These are phyloP conservation scores for Vigna hirtella DNA, from an alignment of 306 rosid species.

Conservation along the genomic window DNA sequence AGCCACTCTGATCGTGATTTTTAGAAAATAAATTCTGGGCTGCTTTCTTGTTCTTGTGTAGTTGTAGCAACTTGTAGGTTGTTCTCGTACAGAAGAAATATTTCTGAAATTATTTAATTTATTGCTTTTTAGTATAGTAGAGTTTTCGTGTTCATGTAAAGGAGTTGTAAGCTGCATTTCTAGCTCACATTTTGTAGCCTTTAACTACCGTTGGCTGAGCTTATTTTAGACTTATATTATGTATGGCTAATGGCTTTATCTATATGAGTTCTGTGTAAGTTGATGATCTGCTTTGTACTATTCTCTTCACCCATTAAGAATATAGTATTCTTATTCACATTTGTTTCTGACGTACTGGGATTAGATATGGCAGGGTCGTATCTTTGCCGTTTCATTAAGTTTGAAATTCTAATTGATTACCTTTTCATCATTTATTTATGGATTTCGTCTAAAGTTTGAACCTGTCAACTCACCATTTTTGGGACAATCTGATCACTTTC, in stretches of 20 bases:
- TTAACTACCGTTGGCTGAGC: background rate
- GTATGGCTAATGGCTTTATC: background rate
- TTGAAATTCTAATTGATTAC: background rate
- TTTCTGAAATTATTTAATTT: background rate
- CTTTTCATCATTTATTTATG: background rate
- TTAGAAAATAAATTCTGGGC: background rate
- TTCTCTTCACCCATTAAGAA: background rate
- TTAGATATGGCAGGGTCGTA: background rate
- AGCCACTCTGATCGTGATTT: background rate
- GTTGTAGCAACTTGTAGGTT: background rate
- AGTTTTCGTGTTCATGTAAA: background rate
- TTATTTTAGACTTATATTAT: background rate
- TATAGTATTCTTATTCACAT: background rate
- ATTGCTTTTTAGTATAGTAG: background rate
- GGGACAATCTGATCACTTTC: too few species aligned
- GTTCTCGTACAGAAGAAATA: background rate
- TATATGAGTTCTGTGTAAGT: background rate
- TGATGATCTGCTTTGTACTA: background rate
- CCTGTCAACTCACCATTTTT: too few species aligned
- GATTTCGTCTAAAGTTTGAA: too few species aligned
- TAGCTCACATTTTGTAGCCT: background rate
- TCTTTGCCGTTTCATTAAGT: background rate
- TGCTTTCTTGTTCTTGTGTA: background rate
- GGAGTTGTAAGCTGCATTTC: background rate
- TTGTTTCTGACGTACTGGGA: constrained; percentile 1